Percentiles rank a stretch among this genome's conserved stretches.
phyloP scores from a whole-genome alignment of 2,329 filamentous ascomycete genomes.

The Aspergillus sp. region DNA sequence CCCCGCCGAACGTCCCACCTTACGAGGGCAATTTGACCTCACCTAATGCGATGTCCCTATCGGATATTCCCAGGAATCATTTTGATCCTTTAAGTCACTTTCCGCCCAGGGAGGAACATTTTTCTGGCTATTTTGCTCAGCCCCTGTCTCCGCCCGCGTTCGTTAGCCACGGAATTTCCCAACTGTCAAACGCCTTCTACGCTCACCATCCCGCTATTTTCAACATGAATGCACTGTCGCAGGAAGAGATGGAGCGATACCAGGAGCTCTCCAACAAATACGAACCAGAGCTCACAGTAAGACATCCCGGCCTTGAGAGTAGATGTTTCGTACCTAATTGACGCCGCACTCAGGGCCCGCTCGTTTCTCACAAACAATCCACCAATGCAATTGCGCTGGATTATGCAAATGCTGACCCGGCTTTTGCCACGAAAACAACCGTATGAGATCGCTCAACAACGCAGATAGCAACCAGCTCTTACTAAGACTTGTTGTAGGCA shows the following conservation, averaged over 20 bases:
- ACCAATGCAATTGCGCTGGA: constrained; percentile 77
- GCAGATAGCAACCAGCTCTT: background rate
- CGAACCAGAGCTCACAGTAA: constrained; percentile 57
- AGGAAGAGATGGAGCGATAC: constrained; percentile 60
- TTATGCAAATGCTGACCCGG: constrained; percentile 83
- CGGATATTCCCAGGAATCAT: constrained; percentile 34
- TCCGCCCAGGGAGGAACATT: constrained; percentile 29
- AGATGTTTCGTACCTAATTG: constrained; percentile 17
- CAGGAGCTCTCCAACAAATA: constrained; percentile 63
- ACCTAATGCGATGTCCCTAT: constrained; percentile 38
- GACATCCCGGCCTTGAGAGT: background rate
- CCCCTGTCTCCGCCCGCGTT: constrained; percentile 22
- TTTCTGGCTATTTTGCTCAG: constrained; percentile 24
- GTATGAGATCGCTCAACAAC: constrained; percentile 47
- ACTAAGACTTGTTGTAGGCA: constrained; percentile 52
- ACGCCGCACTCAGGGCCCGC: constrained; percentile 61
- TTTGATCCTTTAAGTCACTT: constrained; percentile 32
- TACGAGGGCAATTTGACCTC: constrained; percentile 12
- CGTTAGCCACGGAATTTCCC: constrained; percentile 24
- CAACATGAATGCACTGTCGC: constrained; percentile 41
- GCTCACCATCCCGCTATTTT: constrained; percentile 13
- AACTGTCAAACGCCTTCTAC: constrained; percentile 21
- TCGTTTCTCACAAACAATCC: constrained; percentile 75
- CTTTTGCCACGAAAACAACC: constrained; percentile 82
- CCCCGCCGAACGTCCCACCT: constrained; percentile 11